Conservation (phyloP, 2,329 filamentous ascomycete genomes). For the Colletotrichum zoysiae region DNA sequence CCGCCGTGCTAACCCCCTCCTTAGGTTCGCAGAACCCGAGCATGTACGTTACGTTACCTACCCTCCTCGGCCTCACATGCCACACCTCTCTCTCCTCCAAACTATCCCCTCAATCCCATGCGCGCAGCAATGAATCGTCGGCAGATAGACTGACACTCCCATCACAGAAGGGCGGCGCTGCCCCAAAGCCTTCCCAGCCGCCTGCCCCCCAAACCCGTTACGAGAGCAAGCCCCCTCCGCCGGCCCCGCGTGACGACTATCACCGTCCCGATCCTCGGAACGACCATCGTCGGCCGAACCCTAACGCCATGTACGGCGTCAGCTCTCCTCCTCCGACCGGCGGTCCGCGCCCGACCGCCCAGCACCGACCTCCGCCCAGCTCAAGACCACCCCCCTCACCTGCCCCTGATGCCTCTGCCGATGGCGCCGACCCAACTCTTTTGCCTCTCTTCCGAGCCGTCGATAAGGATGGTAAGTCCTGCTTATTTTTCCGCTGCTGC, state of each 20-base stretch:
- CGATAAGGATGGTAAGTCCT: slow-evolving; percentile 79
- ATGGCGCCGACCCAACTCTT: slow-evolving; percentile 76
- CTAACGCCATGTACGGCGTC: slow-evolving; percentile 56
- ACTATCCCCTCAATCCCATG: slow-evolving; percentile 10
- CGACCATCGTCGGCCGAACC: slow-evolving; percentile 35
- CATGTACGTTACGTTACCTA: slow-evolving; percentile 60
- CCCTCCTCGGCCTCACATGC: slow-evolving; percentile 28
- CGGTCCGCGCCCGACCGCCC: slow-evolving; percentile 56
- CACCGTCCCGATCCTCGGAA: slow-evolving; percentile 43
- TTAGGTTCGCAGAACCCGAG: slow-evolving; percentile 81
- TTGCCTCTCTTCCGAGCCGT: slow-evolving; percentile 91
- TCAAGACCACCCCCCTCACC: slow-evolving; percentile 77
- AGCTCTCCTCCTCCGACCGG: slow-evolving; percentile 65
- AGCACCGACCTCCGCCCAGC: slow-evolving; percentile 66
- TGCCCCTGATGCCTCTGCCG: slow-evolving; percentile 59
- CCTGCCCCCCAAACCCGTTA: slow-evolving; percentile 54
- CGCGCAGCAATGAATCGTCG: slow-evolving; percentile 43
- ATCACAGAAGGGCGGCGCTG: slow-evolving; percentile 43
- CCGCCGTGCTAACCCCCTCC: slow-evolving; percentile 46
- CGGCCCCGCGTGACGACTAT: slow-evolving; percentile 51
- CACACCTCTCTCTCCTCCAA: slow-evolving; percentile 9
- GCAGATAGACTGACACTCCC: slow-evolving; percentile 31
- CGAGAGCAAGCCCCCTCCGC: slow-evolving; percentile 62
- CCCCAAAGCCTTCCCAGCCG: slow-evolving; percentile 38
- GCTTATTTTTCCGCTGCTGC: not conserved